Evolutionary conservation across 208 protist genomes (phyloP), one percentile per base, ranked within the genome.

Genomic region (Trypanosoma cruzi): DNA sequence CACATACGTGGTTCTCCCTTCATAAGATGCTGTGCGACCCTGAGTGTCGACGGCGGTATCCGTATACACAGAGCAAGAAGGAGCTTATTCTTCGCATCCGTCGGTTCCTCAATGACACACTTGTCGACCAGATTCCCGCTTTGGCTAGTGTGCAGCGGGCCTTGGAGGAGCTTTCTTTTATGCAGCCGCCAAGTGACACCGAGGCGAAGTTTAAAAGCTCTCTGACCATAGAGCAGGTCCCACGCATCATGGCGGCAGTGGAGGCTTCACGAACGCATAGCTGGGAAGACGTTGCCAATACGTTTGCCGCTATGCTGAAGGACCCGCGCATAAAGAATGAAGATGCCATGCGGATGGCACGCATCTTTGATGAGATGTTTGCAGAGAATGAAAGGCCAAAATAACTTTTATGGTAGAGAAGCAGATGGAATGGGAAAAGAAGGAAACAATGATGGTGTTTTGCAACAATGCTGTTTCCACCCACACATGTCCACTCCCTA

Each of bases 101-200:
- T 22, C 87, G 86, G 1, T 86, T 93, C 29, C 42, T 97, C 16
- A 95, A 94, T 65, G 89, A 97, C 48, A 88, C 86, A 3, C 69
- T 97, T n/a, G 63, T 96, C 26, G 93, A 97, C 58, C 93, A 97
- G 74, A 93, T 97, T 14, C 93, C 93, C 0, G 81, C 89, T 0
- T 79, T 97, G 5, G 73, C 80, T n/a, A 86, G 80, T 44, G 76
- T 97, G 50, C 90, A 94, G 71, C 86, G 93, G 36, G 89, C 89
- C 18, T 74, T 97, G 14, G 89, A 97, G 77, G 89, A 97, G 74
- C 84, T 97, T 18, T 90, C 88, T 14, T 93, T 97, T 42, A 64
- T 96, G 64, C 84, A 95, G 62, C 90, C 93, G 20, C 93, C 93
- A 1, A 85, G 82, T 24, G 89, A 87, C 8, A 95, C 89, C 0